Percentiles rank a stretch among this genome's conserved stretches.
Conservation (phyloP, 2,329 filamentous ascomycete species). For the Trichoderma simmonsii region DNA sequence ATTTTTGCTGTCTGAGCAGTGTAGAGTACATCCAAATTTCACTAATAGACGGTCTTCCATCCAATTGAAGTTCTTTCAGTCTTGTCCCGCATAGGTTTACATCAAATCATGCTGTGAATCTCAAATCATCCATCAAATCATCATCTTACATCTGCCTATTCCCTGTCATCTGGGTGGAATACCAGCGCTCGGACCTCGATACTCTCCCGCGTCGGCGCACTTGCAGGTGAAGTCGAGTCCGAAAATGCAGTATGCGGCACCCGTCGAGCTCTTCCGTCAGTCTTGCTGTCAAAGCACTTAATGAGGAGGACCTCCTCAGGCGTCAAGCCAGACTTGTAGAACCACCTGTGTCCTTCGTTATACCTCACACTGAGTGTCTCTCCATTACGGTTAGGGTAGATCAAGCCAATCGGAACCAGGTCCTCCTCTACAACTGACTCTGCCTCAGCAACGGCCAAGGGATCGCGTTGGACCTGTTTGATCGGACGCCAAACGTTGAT, state of each 20-base stretch:
- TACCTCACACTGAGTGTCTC: slow-evolving; percentile 48
- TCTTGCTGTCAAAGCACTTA: slow-evolving; percentile 60
- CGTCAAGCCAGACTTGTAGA: slow-evolving; percentile 49
- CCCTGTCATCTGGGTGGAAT: slow-evolving; percentile 44
- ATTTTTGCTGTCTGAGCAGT: background rate
- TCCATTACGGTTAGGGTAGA: slow-evolving; percentile 49
- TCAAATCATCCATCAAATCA: background rate
- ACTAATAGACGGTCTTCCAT: background rate
- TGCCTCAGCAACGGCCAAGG: slow-evolving; percentile 52
- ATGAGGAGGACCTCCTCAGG: slow-evolving; percentile 56
- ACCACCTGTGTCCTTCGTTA: slow-evolving; percentile 47
- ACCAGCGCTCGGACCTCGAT: slow-evolving; percentile 56
- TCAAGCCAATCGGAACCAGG: slow-evolving; percentile 46
- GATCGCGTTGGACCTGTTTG: slow-evolving; percentile 50
- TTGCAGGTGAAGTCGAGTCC: slow-evolving; percentile 38
- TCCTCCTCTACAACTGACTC: slow-evolving; percentile 48
- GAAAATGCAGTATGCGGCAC: slow-evolving; percentile 57
- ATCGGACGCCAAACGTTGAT: slow-evolving; percentile 55
- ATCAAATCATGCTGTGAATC: background rate
- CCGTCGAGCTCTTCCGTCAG: slow-evolving; percentile 49
- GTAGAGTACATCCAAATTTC: background rate
- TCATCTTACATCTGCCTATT: slow-evolving; percentile 21
- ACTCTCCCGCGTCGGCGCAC: slow-evolving; percentile 53
- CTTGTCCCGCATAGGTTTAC: background rate
- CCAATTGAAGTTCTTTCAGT: background rate